Conservation (phyloP, 371 early-diverging fungal species). For the Lichtheimia ornata region DNA sequence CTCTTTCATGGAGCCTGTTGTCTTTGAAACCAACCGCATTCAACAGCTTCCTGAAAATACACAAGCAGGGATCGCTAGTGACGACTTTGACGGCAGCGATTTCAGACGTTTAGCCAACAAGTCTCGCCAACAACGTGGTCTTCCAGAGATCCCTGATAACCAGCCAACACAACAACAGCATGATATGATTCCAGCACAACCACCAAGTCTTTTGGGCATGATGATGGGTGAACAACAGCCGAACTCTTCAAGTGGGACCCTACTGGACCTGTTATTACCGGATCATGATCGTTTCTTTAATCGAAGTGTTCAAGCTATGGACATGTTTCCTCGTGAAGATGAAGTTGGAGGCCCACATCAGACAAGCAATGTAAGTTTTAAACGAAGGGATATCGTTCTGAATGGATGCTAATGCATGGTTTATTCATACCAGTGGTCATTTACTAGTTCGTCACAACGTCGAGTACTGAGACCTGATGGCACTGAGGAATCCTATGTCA, state of each 20-base stretch:
- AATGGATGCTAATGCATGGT: no score
- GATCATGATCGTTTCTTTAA: slow-evolving; percentile 7
- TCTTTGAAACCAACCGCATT: slow-evolving; percentile 3
- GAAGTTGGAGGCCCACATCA: no score
- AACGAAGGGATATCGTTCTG: no score
- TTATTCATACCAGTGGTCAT: slow-evolving; percentile 23
- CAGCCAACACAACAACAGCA: slow-evolving; percentile 1
- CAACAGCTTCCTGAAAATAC: background rate
- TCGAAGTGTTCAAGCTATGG: background rate
- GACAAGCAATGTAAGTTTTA: no score
- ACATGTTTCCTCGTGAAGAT: background rate
- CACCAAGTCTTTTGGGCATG: slow-evolving; percentile 2
- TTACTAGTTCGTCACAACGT: slow-evolving; percentile 30
- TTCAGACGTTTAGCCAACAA: slow-evolving; percentile 36
- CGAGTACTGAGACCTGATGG: slow-evolving; percentile 35
- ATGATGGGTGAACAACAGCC: slow-evolving; percentile 5
- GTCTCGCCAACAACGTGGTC: slow-evolving; percentile 22
- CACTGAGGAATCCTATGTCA: slow-evolving; percentile 32
- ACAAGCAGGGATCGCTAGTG: slow-evolving; percentile 4
- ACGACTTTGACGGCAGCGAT: slow-evolving; percentile 37
- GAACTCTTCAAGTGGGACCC: background rate
- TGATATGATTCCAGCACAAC: background rate
- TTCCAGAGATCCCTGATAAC: background rate
- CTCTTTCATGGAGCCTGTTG: slow-evolving; percentile 20
- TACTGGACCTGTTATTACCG: slow-evolving; percentile 3